Evolutionary conservation across 331 rosid species (phyloP).

Genomic region (Rhamnella rubrinervis): DNA sequence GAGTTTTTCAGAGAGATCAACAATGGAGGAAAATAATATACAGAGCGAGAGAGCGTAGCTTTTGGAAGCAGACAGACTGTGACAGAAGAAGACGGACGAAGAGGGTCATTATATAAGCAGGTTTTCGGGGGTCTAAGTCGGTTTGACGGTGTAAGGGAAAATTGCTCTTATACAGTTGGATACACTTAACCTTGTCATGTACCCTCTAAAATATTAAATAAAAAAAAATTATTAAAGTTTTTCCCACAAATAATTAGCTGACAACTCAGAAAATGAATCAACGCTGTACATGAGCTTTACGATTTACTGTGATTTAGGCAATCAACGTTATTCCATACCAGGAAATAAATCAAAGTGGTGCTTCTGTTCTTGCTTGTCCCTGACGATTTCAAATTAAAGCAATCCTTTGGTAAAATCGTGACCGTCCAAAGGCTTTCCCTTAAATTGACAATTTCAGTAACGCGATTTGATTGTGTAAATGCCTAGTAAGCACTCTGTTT

Average conservation of each 20-base stretch:
- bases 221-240: neutral
- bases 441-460: no score
- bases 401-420: neutral
- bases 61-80: neutral
- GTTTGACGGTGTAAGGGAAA: slow-evolving; percentile 21
- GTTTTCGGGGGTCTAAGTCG: neutral
- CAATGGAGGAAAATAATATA: neutral
- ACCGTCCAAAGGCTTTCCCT: no score
- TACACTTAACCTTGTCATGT: neutral
- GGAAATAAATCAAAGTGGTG: neutral
- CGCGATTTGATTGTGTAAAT: no score
- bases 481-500: no score
- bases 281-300: neutral
- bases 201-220: no score
- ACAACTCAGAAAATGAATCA: neutral
- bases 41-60: neutral
- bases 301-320: neutral
- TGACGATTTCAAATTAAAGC: neutral
- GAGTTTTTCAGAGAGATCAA: neutral
- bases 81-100: neutral
- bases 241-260: slow-evolving; percentile 5
- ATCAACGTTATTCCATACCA: neutral
- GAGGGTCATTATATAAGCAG: neutral
- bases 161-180: neutral
- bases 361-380: neutral